Evolutionary conservation across 2,329 filamentous ascomycete genomes (phyloP), one percentile per base, ranked within the genome.

Genomic region (Talaromyces sp.): DNA sequence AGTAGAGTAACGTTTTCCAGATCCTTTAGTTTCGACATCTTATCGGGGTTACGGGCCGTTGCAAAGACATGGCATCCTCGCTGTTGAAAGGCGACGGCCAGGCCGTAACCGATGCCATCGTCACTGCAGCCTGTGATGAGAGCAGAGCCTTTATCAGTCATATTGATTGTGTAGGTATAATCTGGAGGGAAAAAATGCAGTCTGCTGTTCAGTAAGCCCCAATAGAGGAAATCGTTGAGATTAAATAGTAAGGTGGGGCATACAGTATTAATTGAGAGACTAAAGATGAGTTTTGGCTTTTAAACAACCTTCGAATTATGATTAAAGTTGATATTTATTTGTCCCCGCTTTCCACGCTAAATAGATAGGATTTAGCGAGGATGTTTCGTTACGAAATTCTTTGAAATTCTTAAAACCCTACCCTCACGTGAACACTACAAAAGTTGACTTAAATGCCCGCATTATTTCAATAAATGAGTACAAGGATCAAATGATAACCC

Each of bases 101-200:
- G 67, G 11, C 72, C 72, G 33, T 69, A 67, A 27, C 77, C 76
- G 19, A 80, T 71, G 2, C 77, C 75, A 32, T 74, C 75, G 17
- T 65, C 65, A 57, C 69, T 70, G 67, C 76, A 78, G 60, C 76
- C 76, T 2, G 75, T 78, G 49, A 78, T 74, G 36, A 77, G 70
- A 47, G 75, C 71, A 15, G 58, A 55, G 36, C 15, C 17, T 15
- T n/a, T n/a, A 8, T n/a, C 36, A n/a, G 36, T 15, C 36, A 39
- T 39, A 39, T 39, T 39, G 36, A n/a, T n/a, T n/a, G 36, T 36
- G 11, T 39, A 8, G 36, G 36, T 39, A 39, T 39, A 4, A 2
- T 17, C 15, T 39, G 8, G 36, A 39, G 17, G n/a, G 7, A 39
- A 17, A 4, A n/a, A 17, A 8, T n/a, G 15, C 6, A n/a, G 36